Evolutionary conservation across 1,284 basidiomycete genomes (phyloP).

Genomic region (Exsudoporus floridanus): DNA sequence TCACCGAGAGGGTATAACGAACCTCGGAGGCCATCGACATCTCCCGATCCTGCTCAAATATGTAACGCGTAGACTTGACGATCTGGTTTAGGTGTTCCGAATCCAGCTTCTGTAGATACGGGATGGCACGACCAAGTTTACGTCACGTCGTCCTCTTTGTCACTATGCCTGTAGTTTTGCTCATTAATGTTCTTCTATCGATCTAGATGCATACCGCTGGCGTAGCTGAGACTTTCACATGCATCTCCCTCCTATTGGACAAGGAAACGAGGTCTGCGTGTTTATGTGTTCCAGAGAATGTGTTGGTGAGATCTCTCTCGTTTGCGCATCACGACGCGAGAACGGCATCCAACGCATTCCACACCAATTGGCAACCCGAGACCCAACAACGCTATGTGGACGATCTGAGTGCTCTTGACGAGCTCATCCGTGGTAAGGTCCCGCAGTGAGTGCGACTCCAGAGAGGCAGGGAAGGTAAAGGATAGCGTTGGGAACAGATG

Average conservation of each 20-base stretch:
- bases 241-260: slow-evolving; percentile 99
- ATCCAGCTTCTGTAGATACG: slow-evolving; percentile 90
- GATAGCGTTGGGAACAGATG: no score
- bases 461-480: no score
- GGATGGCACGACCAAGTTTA: slow-evolving; percentile 80
- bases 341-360: background rate
- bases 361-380: no score
- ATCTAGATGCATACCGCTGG: slow-evolving; percentile 52
- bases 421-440: no score
- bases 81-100: slow-evolving; percentile 77
- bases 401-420: no score
- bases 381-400: no score
- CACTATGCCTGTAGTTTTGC: slow-evolving; percentile 58
- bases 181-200: background rate
- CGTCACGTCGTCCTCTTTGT: slow-evolving; percentile 73
- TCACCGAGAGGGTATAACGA: slow-evolving; percentile 12
- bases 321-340: background rate
- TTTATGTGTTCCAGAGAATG: slow-evolving; percentile 6
- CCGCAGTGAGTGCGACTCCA: no score
- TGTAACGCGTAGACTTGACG: slow-evolving; percentile 42
- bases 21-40: slow-evolving; percentile 47
- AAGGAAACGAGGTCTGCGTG: no score
- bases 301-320: background rate
- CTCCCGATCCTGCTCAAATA: no score
- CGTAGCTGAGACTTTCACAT: slow-evolving; percentile 86